Conservation (phyloP, 805 yeast species). For the Candida sithepensis region DNA sequence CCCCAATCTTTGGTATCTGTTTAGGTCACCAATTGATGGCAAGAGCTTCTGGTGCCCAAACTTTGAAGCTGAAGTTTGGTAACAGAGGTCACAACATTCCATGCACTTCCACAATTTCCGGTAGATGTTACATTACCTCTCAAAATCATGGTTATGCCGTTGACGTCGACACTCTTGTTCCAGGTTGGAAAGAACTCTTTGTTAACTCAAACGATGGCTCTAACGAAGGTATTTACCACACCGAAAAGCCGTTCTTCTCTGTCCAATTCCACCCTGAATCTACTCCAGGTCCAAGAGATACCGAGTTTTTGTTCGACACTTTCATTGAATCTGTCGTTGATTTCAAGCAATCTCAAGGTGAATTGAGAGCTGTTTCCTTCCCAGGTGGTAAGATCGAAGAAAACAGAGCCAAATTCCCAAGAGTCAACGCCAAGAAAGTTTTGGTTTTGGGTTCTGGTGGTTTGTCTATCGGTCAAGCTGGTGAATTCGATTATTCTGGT, state of each 20-base stretch:
- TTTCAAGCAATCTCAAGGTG: conserved; percentile 51
- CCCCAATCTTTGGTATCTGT: conserved; percentile 97
- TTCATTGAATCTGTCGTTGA: conserved; percentile 80
- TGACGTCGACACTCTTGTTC: conserved; percentile 66
- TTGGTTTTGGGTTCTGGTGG: conserved; percentile 97
- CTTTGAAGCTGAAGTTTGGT: conserved; percentile 91
- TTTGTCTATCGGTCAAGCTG: conserved; percentile 95
- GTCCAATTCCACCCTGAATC: conserved; percentile 99
- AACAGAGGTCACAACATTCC: conserved; percentile 99
- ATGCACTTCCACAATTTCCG: conserved; percentile 74
- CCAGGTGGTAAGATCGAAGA: conserved; percentile 85
- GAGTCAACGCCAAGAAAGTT: conserved; percentile 82
- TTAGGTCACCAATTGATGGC: conserved; percentile 97
- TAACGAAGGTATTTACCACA: conserved; percentile 96
- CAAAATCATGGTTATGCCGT: conserved; percentile 99
- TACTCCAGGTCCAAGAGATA: conserved; percentile 98
- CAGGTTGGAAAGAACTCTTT: conserved; percentile 91
- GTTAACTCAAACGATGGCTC: conserved; percentile 96
- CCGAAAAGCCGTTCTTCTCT: conserved; percentile 85
- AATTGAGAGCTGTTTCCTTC: conserved; percentile 71
- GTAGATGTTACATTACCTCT: conserved; percentile 96
- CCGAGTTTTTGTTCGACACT: conserved; percentile 93
- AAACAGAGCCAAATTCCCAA: conserved; percentile 72
- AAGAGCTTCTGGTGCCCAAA: conserved; percentile 91
- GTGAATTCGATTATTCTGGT: conserved; percentile 96